phyloP scores from a whole-genome alignment of 116 monocot genomes.

The Dioscorea cayenensis region DNA sequence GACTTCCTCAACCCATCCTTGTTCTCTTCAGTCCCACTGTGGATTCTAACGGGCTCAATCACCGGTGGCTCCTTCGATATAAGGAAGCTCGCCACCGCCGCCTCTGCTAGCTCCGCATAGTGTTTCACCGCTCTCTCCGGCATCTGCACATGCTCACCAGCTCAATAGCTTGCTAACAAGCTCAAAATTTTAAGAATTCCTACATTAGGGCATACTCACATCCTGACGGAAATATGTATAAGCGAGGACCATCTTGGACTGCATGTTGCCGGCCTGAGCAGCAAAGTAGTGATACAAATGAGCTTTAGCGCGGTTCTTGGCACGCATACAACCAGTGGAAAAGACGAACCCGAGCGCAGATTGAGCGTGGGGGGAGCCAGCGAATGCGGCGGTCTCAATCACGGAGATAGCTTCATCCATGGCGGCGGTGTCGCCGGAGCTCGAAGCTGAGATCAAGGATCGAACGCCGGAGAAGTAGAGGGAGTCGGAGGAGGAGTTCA shows the following conservation, averaged over 20 bases:
- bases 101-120: constrained; percentile 63
- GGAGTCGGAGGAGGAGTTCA: constrained; percentile 11
- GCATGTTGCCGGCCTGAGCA: constrained; percentile 40
- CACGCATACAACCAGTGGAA: not conserved
- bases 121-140: constrained; percentile 52
- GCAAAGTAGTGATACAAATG: constrained; percentile 49
- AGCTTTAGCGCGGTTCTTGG: constrained; percentile 21
- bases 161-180: no score
- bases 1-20: constrained; percentile 69
- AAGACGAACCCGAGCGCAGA: not conserved
- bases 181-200: constrained; percentile 8
- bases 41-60: constrained; percentile 14
- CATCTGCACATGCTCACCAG: constrained; percentile 19
- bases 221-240: constrained; percentile 58
- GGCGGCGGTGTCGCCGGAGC: constrained; percentile 37
- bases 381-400: constrained; percentile 25
- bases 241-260: constrained; percentile 65
- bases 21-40: constrained; percentile 90
- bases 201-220: constrained; percentile 13
- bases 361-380: constrained; percentile 1
- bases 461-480: constrained; percentile 49
- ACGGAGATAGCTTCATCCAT: constrained; percentile 50
- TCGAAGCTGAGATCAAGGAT: constrained; percentile 46
- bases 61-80: constrained; percentile 46
- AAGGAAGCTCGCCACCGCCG: constrained; percentile 58